Conservation (phyloP, 345 rosid species). For the Limnanthes douglasii region DNA sequence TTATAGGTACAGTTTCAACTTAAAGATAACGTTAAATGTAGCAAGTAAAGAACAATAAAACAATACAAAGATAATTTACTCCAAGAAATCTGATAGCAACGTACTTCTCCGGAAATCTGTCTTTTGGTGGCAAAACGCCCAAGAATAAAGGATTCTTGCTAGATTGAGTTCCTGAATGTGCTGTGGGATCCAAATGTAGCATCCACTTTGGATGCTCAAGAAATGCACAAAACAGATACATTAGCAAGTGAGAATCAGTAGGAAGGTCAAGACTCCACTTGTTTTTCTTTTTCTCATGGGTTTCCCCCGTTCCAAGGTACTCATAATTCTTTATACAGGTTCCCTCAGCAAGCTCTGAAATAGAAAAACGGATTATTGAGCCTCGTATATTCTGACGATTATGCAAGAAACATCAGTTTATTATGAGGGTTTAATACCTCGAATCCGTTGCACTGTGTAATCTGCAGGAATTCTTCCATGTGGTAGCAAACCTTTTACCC, state of each 20-base stretch:
- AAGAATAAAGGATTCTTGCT: conserved; percentile 80
- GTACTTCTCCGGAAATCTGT: conserved; percentile 87
- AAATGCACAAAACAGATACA: conserved; percentile 85
- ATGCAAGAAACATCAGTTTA: background rate
- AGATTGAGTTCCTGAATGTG: conserved; percentile 66
- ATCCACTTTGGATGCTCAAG: conserved; percentile 97
- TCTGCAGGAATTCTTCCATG: conserved; percentile 60
- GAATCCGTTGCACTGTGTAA: conserved; percentile 60
- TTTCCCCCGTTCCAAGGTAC: conserved; percentile 52
- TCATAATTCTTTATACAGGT: conserved; percentile 89
- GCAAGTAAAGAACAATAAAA: no score
- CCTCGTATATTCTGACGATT: background rate
- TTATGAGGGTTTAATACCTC: conserved; percentile 24
- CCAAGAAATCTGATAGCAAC: no score
- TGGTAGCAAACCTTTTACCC: conserved; percentile 83
- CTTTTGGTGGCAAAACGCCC: conserved; percentile 78
- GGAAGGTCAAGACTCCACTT: conserved; percentile 76
- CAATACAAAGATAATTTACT: no score
- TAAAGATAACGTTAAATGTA: no score
- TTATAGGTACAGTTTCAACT: no score
- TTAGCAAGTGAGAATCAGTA: conserved; percentile 79
- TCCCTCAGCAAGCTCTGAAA: conserved; percentile 83
- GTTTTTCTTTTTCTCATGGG: conserved; percentile 53
- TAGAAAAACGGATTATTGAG: conserved; percentile 7
- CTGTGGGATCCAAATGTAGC: conserved; percentile 83